A percentile compares a stretch with the other conserved stretches of the same genome.
Evolutionary conservation across 331 rosid genomes (phyloP).

Genomic region (Ulmus americana): DNA sequence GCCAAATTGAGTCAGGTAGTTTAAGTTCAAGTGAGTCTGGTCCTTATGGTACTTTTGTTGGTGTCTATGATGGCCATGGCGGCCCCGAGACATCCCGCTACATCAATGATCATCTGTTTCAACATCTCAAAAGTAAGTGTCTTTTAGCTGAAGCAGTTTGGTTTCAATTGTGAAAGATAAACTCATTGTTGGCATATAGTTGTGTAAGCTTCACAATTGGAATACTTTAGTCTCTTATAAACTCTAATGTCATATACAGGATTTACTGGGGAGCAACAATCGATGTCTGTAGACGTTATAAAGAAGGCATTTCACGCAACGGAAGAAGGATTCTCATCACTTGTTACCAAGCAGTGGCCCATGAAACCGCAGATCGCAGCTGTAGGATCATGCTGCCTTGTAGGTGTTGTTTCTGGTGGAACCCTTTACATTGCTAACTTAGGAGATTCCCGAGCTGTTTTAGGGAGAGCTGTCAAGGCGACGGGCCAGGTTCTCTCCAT

Average conservation of each 20-base stretch:
- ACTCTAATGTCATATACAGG: conserved; percentile 39
- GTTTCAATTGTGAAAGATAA: background rate
- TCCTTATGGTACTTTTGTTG: conserved; percentile 82
- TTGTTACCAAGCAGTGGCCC: conserved; percentile 74
- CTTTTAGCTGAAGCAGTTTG: background rate
- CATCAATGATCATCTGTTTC: conserved; percentile 76
- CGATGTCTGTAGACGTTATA: conserved; percentile 76
- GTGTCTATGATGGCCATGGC: conserved; percentile 94
- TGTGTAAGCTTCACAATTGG: background rate
- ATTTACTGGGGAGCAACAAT: conserved; percentile 77
- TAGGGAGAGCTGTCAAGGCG: conserved; percentile 83
- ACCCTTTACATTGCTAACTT: conserved; percentile 73
- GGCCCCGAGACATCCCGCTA: conserved; percentile 96
- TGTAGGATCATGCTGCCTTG: conserved; percentile 99
- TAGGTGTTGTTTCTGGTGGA: conserved; percentile 73
- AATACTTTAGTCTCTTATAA: background rate
- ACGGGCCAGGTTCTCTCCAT: conserved; percentile 78
- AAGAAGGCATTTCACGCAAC: conserved; percentile 96
- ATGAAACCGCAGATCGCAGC: conserved; percentile 84
- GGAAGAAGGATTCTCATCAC: conserved; percentile 80
- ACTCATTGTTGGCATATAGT: background rate
- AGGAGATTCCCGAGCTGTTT: conserved; percentile 95
- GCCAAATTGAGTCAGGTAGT: conserved; percentile 93
- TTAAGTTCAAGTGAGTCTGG: conserved; percentile 72
- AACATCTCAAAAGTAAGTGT: conserved; percentile 84